These are phyloP conservation scores for Phytophthora hybrid DNA, from an alignment of 352 stramenopile species.

Conservation along the genomic window DNA sequence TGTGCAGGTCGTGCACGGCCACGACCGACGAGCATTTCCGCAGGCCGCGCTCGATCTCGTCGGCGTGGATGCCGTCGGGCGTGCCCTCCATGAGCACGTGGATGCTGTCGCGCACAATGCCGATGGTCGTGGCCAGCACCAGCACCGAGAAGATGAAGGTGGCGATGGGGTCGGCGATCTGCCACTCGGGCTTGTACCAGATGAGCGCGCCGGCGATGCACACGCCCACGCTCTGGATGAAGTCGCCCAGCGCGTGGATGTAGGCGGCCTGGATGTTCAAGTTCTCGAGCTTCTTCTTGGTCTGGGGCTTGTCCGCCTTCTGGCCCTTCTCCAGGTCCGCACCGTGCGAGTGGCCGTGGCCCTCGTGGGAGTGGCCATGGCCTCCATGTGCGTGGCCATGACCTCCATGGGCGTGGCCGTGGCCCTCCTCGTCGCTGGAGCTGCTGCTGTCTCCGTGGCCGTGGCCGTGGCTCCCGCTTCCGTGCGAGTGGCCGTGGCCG, in stretches of 20 bases:
- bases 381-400: constrained; percentile 49
- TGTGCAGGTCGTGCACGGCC: constrained; percentile 98
- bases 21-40: constrained; percentile 82
- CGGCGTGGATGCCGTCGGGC: constrained; percentile 90
- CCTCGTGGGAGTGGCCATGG: constrained; percentile 48
- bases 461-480: too few relatives aligned
- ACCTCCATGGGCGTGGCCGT: constrained; percentile 48
- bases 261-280: constrained; percentile 97
- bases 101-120: constrained; percentile 92
- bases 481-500: too few relatives aligned
- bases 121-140: constrained; percentile 94
- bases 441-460: constrained; percentile 57
- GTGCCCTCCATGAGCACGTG: constrained; percentile 97
- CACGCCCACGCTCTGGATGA: constrained; percentile 97
- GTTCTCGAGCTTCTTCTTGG: constrained; percentile 83
- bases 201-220: constrained; percentile 96
- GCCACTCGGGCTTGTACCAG: constrained; percentile 96
- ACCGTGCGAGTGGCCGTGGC: constrained; percentile 48
- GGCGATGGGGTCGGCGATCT: constrained; percentile 97
- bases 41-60: constrained; percentile 89
- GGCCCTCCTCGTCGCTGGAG: constrained; percentile 31
- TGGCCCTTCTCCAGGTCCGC: constrained; percentile 41
- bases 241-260: constrained; percentile 97
- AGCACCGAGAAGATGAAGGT: constrained; percentile 98
- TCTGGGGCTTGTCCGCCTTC: constrained; percentile 18